Percentiles rank a stretch among this genome's conserved stretches.
These are phyloP conservation scores for Macrolepiota albuminosa DNA, from an alignment of 768 basidiomycete species.

Conservation along the genomic window DNA sequence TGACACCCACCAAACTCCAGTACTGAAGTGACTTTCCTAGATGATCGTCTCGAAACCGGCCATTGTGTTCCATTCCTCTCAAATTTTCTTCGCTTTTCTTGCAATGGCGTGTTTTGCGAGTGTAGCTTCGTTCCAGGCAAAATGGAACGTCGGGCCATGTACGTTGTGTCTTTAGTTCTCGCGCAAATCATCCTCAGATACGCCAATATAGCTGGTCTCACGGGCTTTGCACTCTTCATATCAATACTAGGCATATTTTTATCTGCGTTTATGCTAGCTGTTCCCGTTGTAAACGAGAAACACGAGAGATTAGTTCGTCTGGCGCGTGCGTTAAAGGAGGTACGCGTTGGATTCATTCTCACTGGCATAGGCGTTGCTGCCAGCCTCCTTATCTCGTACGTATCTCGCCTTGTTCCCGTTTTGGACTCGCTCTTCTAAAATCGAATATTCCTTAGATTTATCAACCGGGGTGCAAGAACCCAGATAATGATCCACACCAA, in stretches of 20 bases:
- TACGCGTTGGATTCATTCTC: conserved; percentile 81
- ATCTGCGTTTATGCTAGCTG: conserved; percentile 65
- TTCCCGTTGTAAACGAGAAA: conserved; percentile 81
- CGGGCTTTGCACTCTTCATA: conserved; percentile 82
- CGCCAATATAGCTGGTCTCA: conserved; percentile 63
- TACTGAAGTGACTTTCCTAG: conserved; percentile 31
- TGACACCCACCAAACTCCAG: conserved; percentile 8
- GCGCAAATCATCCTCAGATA: background rate
- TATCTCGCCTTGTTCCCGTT: conserved; percentile 15
- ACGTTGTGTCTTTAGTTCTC: conserved; percentile 28
- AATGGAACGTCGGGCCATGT: conserved; percentile 85
- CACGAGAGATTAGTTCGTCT: conserved; percentile 76
- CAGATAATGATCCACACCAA: conserved; percentile 76
- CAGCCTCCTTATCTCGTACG: conserved; percentile 75
- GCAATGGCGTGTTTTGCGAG: conserved; percentile 89
- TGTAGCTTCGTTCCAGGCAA: conserved; percentile 84
- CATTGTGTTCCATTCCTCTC: conserved; percentile 69
- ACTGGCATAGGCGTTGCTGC: conserved; percentile 62
- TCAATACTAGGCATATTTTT: conserved; percentile 69
- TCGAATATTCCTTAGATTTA: conserved; percentile 41
- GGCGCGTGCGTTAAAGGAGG: conserved; percentile 76
- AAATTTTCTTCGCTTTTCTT: conserved; percentile 91
- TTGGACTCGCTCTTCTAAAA: background rate
- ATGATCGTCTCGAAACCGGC: conserved; percentile 86
- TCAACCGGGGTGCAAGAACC: conserved; percentile 84